Base-by-base conservation (phyloP, 179 eudicot species). In the Dionaea muscipula region DNA sequence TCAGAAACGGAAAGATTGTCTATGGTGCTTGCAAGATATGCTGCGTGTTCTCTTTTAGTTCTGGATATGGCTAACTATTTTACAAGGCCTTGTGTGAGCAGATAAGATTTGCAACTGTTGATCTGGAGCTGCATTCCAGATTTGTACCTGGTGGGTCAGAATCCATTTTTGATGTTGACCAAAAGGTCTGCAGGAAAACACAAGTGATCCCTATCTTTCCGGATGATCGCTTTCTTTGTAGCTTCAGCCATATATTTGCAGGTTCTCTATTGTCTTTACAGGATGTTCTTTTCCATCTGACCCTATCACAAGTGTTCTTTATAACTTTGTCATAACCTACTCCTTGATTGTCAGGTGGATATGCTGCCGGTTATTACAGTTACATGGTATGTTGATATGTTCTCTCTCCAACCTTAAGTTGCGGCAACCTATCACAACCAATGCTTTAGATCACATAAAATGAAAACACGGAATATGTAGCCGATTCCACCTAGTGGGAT, bases 321-420 rank as follows among this genome's bases (percentile, higher is more conserved):
- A 10, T 26, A 36, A 47, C 36, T 37, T 25, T 33, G 25, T 66
- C 20, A 21, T 60, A 36, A n/a, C 21, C 51, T 47, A 33, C 19
- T 4, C 17, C 55, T 47, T 68, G 33, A 33, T 40, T 68, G 33
- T 31, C 72, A 85, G 95, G 94, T 55, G 95, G 95, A 62, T 93
- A 93, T 78, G 95, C 99, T 10, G 99, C 99, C 71, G 99, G 99
- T 51, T 93, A 89, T 65, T 93, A 93, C 71, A 93, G 99, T 68
- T 93, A 93, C 75, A 89, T 89, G 99, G 96, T 89, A 86, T 19
- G 44, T 26, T n/a, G n/a, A n/a, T n/a, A n/a, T n/a, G n/a, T n/a
- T n/a, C n/a, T n/a, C n/a, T n/a, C n/a, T n/a, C n/a, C n/a, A n/a
- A n/a, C n/a, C n/a, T n/a, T n/a, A n/a, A n/a, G n/a, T n/a, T n/a